Base-by-base conservation (phyloP, 768 basidiomycete genomes). In the Cyclocybe aegerita region DNA sequence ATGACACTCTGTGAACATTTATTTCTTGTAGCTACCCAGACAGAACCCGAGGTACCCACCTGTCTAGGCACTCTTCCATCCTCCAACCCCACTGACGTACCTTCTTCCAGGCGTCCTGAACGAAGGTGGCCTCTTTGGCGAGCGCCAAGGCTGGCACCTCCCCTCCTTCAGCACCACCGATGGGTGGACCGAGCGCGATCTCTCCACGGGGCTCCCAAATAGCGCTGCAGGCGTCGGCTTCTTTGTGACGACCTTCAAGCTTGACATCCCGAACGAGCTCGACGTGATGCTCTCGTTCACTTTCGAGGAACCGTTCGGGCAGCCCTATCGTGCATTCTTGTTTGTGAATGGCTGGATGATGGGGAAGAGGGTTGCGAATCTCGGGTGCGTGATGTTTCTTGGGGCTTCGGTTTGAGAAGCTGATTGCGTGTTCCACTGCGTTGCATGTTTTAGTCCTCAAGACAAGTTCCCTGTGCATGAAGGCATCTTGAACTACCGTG, bases 341-440 rank as follows among this genome's bases (percentile, higher is more conserved):
- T 92, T 88, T 51, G 85, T 93, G 14, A 92, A 93, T 58, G 91
- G 90, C 9, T 93, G 91, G 91, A 86, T 87, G 81, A 89, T 89
- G 81, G 91, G 90, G 7, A 92, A 91, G 68, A 65, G 83, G 14
- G 76, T 86, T n/a, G 82, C 70, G 10, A 85, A 88, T 59, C 76
- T 88, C 1, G 86, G 86, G 88, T 82, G 53, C 50, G 77, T 47
- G 9, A 38, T 36, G 30, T 29, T 30, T 40, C 47, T 16, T 7
- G 11, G 38, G 38, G 8, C 10, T 15, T 17, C 36, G 9, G 4
- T 36, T 31, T 31, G 34, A n/a, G 43, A 39, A 14, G 16, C 11
- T 14, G 16, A 39, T 10, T 36, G 30, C 16, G 9, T 32, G 37
- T 30, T 29, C 31, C 29, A 34, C 14, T 37, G 4, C 34, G 46